Evolutionary conservation across 2,329 filamentous ascomycete species (phyloP).

Genomic region (Aspergillus floridensis): DNA sequence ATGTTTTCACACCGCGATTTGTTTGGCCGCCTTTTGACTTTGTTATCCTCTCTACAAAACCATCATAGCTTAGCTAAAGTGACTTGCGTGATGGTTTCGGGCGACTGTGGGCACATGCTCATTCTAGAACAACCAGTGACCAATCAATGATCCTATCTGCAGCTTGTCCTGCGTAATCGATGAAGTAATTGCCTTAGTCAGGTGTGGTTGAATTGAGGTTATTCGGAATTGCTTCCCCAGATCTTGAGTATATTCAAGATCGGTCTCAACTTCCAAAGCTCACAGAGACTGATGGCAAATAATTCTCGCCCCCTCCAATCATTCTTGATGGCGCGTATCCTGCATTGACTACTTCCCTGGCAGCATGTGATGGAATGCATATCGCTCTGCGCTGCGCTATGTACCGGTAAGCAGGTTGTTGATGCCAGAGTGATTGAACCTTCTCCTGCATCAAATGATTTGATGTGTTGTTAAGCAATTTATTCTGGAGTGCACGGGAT

Average conservation of each 20-base stretch:
- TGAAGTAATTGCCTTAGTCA: background rate
- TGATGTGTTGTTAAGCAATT: background rate
- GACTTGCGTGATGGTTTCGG: background rate
- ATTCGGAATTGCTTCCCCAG: background rate
- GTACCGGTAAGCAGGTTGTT: background rate
- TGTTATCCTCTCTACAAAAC: background rate
- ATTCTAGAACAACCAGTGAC: background rate
- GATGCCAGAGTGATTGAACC: background rate
- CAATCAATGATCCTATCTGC: background rate
- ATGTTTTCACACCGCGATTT: background rate
- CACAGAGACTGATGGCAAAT: background rate
- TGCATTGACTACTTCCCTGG: background rate
- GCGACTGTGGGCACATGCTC: background rate
- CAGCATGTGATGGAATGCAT: background rate
- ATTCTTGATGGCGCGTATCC: background rate
- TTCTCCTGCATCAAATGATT: slow-evolving; percentile 2
- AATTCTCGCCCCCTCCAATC: background rate
- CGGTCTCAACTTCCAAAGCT: background rate
- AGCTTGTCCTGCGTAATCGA: background rate
- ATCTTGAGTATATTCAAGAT: background rate
- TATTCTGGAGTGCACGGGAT: background rate
- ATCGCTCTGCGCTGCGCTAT: background rate
- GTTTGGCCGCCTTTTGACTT: background rate
- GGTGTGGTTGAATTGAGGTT: background rate
- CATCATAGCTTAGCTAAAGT: background rate